phyloP scores from a whole-genome alignment of 2,329 filamentous ascomycete genomes.

The Whalleya microplaca region DNA sequence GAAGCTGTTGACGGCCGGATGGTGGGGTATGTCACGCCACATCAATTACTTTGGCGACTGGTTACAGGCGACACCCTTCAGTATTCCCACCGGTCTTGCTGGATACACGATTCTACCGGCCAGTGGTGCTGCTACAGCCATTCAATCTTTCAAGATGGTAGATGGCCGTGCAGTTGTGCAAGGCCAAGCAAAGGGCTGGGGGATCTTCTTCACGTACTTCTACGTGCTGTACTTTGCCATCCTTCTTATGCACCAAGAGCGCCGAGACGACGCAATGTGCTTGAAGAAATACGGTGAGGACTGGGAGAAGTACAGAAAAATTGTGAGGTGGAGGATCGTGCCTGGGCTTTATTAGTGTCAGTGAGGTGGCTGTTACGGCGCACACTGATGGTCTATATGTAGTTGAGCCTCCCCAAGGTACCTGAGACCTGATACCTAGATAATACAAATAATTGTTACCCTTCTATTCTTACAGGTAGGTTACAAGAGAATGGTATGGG shows the following conservation, averaged over 20 bases:
- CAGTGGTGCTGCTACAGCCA: conserved; percentile 54
- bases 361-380: neutral
- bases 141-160: conserved; percentile 53
- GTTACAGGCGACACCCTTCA: conserved; percentile 91
- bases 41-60: conserved; percentile 98
- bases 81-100: conserved; percentile 76
- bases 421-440: too few species aligned
- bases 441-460: too few species aligned
- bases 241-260: conserved; percentile 83
- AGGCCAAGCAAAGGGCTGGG: conserved; percentile 77
- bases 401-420: too few species aligned
- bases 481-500: too few species aligned
- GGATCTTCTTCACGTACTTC: conserved; percentile 89
- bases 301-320: conserved; percentile 85
- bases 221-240: conserved; percentile 92
- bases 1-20: conserved; percentile 79
- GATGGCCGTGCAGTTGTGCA: conserved; percentile 71
- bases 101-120: conserved; percentile 75
- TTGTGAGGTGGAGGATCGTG: conserved; percentile 80
- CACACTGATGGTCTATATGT: neutral
- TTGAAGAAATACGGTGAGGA: conserved; percentile 88
- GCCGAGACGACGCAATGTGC: conserved; percentile 90
- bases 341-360: conserved; percentile 75
- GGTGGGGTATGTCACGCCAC: conserved; percentile 90
- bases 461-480: too few species aligned